Evolutionary conservation across 164 flowering plant species (phyloP), one percentile per base, ranked within the genome.

Genomic region (Kalanchoe fedtschenkoi): DNA sequence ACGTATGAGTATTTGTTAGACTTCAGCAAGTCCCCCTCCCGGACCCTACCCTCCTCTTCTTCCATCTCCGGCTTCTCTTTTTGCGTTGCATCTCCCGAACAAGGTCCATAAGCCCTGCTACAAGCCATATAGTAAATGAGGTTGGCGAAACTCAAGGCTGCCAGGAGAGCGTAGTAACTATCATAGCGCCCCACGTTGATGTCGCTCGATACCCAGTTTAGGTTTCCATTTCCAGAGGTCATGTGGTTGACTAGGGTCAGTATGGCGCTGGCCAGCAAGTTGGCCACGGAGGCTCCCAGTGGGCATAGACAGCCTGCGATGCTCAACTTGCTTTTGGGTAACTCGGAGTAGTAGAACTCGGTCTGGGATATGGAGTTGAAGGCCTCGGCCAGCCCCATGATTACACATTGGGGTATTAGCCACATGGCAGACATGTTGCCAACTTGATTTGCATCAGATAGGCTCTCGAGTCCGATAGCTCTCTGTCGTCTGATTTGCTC

Each of bases 401-500:
- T 24, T 19, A 33, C 21, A 14, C 41, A 58, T 32, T 58, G 42
- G 6, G 61, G 61, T 13, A 58, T 34, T 11, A 58, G 38, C 61
- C 39, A 58, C 39, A 58, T 58, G 3, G 61, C 61, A 2, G 61
- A 58, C 61, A 58, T 58, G 29, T 5, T 24, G 54, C 21, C 54
- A 47, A 5, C 29, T 21, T 47, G 54, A 14, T 32, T 29, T 58
- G 61, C 22, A 29, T 32, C 16, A 4, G 5, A 16, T 28, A 51
- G 17, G 28, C 9, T 34, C 41, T 16, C 42, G 7, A 8, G 17
- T n/a, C n/a, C n/a, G 75, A 74, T 75, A 33, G 41, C 24, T 19
- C 41, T 8, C 13, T 34, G 30, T 16, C 78, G 53, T 37, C 81
- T 58, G 8, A 35, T 38, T 0, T 29, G 44, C 68, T 85, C 90